Evolutionary conservation across 164 flowering plant genomes (phyloP), one percentile per base, ranked within the genome.

Genomic region (Kingdonia uniflora): DNA sequence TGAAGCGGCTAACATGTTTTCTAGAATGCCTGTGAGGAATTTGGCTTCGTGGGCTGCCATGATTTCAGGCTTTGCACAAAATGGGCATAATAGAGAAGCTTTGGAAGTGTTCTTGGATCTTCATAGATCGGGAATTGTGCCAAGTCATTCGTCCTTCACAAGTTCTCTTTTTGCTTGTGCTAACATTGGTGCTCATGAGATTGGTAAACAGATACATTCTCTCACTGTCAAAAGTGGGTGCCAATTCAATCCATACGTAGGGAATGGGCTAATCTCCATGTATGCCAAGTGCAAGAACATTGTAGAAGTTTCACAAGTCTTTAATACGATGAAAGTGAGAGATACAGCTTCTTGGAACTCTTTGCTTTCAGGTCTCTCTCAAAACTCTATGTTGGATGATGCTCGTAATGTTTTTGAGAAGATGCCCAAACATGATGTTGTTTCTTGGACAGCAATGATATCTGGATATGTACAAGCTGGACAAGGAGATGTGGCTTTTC

Each of bases 131-230:
- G 64, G 70, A 49, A 61, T 71, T 19, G 72, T 56, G 48, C 79
- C 86, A 8, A 86, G 76, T 60, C 78, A 82, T 47, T 73, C 62
- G 59, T 46, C 74, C 6, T 7, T 82, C 70, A 80, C 73, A 37
- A 77, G 84, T 51, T 49, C 80, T 62, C 81, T 85, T 80, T 70
- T 80, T 2, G 84, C 88, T 33, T 80, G 88, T 71, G 69, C 94
- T 21, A 78, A 74, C 52, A 19, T 76, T 50, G 80, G 81, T 21
- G 52, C 52, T 42, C 57, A 63, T 55, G 73, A 78, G 22, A 51
- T 75, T 42, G 84, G 84, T 14, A 64, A 72, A 60, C 61, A 73
- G 73, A 70, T 78, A 38, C 82, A 81, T 61, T 57, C 63, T 29
- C 71, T 71, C 60, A 54, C 76, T 48, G 22, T 59, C 17, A 33